Base-by-base conservation (phyloP, 495 filamentous ascomycete genomes). In the Letharia lupina region DNA sequence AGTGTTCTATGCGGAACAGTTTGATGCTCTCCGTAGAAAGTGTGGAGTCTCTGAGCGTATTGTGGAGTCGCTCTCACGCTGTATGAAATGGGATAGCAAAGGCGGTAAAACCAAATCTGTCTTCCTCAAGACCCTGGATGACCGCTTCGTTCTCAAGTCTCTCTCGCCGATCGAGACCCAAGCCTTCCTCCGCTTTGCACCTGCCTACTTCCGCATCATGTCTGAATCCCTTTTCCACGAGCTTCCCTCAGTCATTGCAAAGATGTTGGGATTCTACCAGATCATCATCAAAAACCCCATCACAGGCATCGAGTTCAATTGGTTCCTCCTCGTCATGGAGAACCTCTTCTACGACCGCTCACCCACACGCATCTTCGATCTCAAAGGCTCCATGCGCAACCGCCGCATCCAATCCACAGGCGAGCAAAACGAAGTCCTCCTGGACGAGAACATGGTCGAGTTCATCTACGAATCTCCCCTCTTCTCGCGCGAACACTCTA, bases 391-490 rank as follows among this genome's bases (percentile, higher is more conserved):
- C 6, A 98, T 99, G 95, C 87, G 94, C 35, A 98, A 99, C 76
- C 89, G 94, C 70, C 94, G 94, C 72, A 94, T 96, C 47, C 87
- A 97, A 72, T 89, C 88, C 59, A 99, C 94, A 7, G 94, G 94
- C 61, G 91, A 98, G 74, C 88, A 90, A 68, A 91, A 97, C 69
- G 94, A 99, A 74, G 94, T 99, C 10, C 84, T 99, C 28, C 84
- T 98, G 8, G 94, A 99, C 71, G 94, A 98, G 73, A 99, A 99
- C 78, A 96, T 99, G 87, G 94, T 99, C 13, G 94, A 99, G 72
- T 96, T 95, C 72, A 98, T 99, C 70, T 98, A 96, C 74, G 94
- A 98, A 73, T 93, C 91, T 2, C 94, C 94, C 0, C 82, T 99
- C 23, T 99, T 98, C 73, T 86, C 91, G 2, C 86, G 94, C 23